Conservation (phyloP, 352 stramenopile species). For the Thraustochytrium sp. region DNA sequence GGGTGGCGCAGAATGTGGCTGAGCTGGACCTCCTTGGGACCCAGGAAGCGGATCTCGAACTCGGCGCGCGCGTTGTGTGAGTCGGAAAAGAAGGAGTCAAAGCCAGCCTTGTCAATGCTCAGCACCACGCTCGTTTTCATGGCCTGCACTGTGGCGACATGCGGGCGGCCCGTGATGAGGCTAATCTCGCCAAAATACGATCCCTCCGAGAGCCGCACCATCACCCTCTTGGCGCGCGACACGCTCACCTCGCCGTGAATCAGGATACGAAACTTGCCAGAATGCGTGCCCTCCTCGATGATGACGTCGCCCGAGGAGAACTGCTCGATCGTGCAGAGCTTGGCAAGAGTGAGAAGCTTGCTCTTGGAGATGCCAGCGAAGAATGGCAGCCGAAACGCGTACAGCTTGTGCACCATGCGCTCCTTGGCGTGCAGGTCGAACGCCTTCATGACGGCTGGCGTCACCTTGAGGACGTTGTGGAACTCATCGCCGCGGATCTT, state of each 20-base stretch:
- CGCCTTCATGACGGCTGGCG: neutral
- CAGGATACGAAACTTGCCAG: constrained; percentile 16
- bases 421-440: constrained; percentile 3
- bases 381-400: constrained; percentile 20
- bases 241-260: constrained; percentile 22
- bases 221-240: neutral
- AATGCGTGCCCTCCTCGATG: neutral
- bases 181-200: constrained; percentile 37
- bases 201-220: constrained; percentile 17
- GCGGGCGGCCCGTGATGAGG: neutral
- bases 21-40: neutral
- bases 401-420: constrained; percentile 33
- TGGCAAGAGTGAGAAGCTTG: neutral
- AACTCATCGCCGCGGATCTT: neutral
- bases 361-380: neutral
- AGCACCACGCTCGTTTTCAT: neutral
- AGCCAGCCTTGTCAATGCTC: neutral
- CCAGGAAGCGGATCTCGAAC: constrained; percentile 20
- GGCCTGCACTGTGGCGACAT: neutral
- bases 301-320: neutral
- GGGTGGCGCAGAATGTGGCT: neutral
- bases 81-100: constrained; percentile 4
- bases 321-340: neutral
- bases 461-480: constrained; percentile 1
- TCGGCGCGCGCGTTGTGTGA: neutral